Base-by-base conservation (phyloP, 257 asterid species). In the Fraxinus excelsior region DNA sequence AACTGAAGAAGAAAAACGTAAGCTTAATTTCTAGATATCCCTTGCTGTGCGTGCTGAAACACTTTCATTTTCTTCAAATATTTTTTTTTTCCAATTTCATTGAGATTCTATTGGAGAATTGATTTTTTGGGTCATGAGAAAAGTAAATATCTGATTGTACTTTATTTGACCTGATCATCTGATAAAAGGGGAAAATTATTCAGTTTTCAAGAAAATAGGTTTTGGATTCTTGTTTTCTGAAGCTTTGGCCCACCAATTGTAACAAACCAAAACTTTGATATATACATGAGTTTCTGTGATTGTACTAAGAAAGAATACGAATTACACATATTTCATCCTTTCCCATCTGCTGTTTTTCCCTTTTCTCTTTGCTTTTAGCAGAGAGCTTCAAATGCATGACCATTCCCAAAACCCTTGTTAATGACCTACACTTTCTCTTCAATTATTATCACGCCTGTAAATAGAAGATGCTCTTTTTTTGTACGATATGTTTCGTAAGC, bases 91-190 rank as follows among this genome's bases (percentile, higher is more conserved):
- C 21, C 18, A 40, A 14, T 46, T 44, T 46, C 58, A 70, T 65
- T 80, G 86, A 79, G 86, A 84, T 82, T 89, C 81, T 71, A 66
- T 35, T 46, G 75, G 81, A 81, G 74, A 58, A 34, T 83, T 26
- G 31, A 19, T 70, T 29, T 29, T 35, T 65, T 34, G 56, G 72
- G 19, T 75, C 86, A 86, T 68, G 86, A 71, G 19, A 71, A 81
- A 80, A 25, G 26, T 40, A 7, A 25, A 40, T 4, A 32, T 19
- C 64, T 46, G 67, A 67, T 80, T 78, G 88, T 87, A 84, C 91
- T 85, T 68, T 73, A 75, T 87, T 90, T 85, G 93, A 88, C 93
- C 89, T 78, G 80, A 85, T 90, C 87, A 81, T 35, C 72, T 46
- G 19, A 67, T 46, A 35, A 34, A 62, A 68, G 70, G 13, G 64